A percentile compares a stretch with the other conserved stretches of the same genome.
These are phyloP conservation scores for Umbelopsis sp. DNA, from an alignment of 192 early-diverging fungal genomes.

Conservation along the genomic window DNA sequence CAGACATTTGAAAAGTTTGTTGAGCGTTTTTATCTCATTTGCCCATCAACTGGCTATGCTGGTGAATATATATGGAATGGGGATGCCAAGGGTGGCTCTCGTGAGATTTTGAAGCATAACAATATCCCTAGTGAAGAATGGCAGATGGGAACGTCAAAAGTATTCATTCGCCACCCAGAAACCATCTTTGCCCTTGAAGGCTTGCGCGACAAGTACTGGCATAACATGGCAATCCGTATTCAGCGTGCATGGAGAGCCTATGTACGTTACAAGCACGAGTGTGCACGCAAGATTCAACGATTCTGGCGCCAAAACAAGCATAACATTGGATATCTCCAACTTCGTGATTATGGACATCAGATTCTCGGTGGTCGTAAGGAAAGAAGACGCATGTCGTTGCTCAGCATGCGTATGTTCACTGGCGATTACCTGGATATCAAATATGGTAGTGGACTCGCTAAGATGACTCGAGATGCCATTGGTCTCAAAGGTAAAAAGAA, in stretches of 20 bases:
- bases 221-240: constrained; percentile 91
- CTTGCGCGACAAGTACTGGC: constrained; percentile 93
- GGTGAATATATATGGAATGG: constrained; percentile 86
- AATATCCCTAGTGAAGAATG: constrained; percentile 85
- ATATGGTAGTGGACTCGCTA: constrained; percentile 43
- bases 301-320: constrained; percentile 79
- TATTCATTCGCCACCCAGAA: constrained; percentile 96
- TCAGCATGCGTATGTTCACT: constrained; percentile 79
- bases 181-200: constrained; percentile 91
- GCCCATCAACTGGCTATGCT: constrained; percentile 77
- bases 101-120: constrained; percentile 84
- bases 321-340: constrained; percentile 84
- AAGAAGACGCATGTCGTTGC: constrained; percentile 83
- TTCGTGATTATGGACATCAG: constrained; percentile 92
- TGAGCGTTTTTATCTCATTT: constrained; percentile 77
- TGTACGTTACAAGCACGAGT: constrained; percentile 63
- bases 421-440: constrained; percentile 89
- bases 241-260: constrained; percentile 88
- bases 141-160: constrained; percentile 95
- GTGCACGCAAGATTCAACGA: constrained; percentile 74
- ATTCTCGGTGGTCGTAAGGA: constrained; percentile 91
- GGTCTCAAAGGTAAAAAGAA: constrained; percentile 36
- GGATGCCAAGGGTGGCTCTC: constrained; percentile 66
- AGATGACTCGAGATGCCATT: constrained; percentile 50
- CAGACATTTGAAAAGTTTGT: constrained; percentile 52